Conservation (phyloP, 768 basidiomycete species). For the Naganishia vishniacii region DNA sequence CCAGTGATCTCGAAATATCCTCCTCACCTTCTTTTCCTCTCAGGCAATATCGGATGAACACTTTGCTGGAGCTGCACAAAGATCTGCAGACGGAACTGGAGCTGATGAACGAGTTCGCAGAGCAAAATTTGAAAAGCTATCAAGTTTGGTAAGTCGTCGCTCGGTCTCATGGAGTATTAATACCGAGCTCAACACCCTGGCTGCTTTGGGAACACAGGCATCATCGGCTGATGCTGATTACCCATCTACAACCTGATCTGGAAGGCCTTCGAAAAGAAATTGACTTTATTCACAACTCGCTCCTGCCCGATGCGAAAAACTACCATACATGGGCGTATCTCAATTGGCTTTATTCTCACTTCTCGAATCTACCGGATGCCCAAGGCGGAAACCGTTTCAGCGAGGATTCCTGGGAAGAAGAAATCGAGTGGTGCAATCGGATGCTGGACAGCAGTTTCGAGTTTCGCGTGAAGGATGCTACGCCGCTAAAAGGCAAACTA, state of each 20-base stretch:
- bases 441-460: conserved; percentile 31
- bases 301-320: conserved; percentile 81
- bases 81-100: conserved; percentile 70
- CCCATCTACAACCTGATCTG: conserved; percentile 44
- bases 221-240: conserved; percentile 52
- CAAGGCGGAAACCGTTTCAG: conserved; percentile 22
- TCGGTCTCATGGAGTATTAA: no score
- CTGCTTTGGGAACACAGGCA: no score
- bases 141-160: conserved; percentile 83
- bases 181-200: no score
- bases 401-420: conserved; percentile 37
- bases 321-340: conserved; percentile 99
- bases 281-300: conserved; percentile 65
- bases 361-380: conserved; percentile 47
- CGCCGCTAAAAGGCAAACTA: conserved; percentile 4
- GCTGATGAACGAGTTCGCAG: conserved; percentile 81
- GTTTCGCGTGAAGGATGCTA: neutral
- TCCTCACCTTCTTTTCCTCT: neutral
- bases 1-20: neutral
- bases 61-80: conserved; percentile 62
- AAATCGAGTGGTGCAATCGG: conserved; percentile 44
- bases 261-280: conserved; percentile 57
- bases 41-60: conserved; percentile 94
- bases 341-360: conserved; percentile 85
- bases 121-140: conserved; percentile 82